Evolutionary conservation across 805 yeast species (phyloP).

Genomic region (Nakazawaea siamensis): DNA sequence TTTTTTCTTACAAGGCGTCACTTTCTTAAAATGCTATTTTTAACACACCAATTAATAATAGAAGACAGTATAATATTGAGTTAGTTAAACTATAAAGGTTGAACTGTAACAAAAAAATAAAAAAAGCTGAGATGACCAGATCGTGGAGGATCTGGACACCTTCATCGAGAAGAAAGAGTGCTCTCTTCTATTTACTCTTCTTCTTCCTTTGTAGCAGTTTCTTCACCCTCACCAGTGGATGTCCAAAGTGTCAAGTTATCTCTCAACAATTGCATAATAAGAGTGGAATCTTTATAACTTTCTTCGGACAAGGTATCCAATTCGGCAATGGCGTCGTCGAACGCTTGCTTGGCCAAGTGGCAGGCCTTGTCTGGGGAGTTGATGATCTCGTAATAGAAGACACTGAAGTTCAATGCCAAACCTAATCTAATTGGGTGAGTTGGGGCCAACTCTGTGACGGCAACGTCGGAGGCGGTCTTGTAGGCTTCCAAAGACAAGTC

Average conservation of each 20-base stretch:
- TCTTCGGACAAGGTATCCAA: conserved; percentile 96
- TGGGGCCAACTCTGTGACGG: conserved; percentile 94
- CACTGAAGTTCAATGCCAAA: conserved; percentile 95
- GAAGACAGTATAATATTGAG: too few relatives aligned
- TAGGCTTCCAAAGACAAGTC: conserved; percentile 90
- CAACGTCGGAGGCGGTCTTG: conserved; percentile 93
- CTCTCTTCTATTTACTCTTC: conserved; percentile 22
- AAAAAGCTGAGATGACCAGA: too few relatives aligned
- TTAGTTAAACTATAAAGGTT: too few relatives aligned
- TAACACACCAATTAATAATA: too few relatives aligned
- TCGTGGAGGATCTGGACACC: too few relatives aligned
- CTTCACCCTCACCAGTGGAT: conserved; percentile 59
- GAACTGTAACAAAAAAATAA: too few relatives aligned
- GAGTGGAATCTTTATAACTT: conserved; percentile 96
- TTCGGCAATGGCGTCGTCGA: conserved; percentile 98
- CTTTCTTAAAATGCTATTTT: too few relatives aligned
- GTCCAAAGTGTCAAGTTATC: conserved; percentile 99
- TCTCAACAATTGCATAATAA: conserved; percentile 97
- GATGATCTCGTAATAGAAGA: conserved; percentile 95
- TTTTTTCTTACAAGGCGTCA: too few relatives aligned
- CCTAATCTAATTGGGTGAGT: conserved; percentile 98
- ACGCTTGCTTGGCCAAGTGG: conserved; percentile 97
- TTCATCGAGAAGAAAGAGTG: too few relatives aligned
- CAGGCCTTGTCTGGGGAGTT: conserved; percentile 99
- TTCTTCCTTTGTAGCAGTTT: conserved; percentile 23